Percentiles rank a stretch among this genome's conserved stretches.
phyloP scores from a whole-genome alignment of 805 yeast genomes.

The Kodamaea kakaduensis region DNA sequence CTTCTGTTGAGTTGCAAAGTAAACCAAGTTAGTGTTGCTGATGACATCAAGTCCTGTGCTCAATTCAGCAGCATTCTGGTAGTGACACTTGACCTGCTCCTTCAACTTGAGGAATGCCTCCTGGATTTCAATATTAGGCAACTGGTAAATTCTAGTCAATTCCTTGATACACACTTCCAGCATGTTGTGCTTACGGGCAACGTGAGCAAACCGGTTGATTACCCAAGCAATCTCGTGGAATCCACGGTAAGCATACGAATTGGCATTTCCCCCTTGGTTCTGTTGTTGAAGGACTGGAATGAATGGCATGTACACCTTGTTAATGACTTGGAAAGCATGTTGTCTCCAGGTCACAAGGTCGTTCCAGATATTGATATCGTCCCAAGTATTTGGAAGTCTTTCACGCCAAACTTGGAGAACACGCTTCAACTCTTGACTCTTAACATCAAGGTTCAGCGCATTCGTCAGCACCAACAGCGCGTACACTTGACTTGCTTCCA shows the following conservation, averaged over 20 bases:
- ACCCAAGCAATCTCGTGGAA: conserved; percentile 99
- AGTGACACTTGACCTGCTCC: conserved; percentile 97
- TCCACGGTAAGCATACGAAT: conserved; percentile 94
- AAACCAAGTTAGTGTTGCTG: conserved; percentile 91
- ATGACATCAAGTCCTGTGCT: conserved; percentile 96
- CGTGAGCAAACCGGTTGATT: conserved; percentile 95
- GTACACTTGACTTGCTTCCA: conserved; percentile 95
- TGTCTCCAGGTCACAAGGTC: conserved; percentile 98
- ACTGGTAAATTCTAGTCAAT: conserved; percentile 85
- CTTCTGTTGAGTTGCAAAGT: conserved; percentile 95
- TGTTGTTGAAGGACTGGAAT: conserved; percentile 78
- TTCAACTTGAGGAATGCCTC: conserved; percentile 94
- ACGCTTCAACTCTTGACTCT: conserved; percentile 90
- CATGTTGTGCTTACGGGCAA: conserved; percentile 94
- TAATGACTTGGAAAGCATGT: conserved; percentile 94
- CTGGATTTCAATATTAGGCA: conserved; percentile 97
- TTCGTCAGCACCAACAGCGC: conserved; percentile 83
- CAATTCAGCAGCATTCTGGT: conserved; percentile 84
- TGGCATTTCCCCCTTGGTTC: conserved; percentile 63
- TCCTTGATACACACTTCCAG: conserved; percentile 94
- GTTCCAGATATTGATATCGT: conserved; percentile 96
- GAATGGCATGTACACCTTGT: conserved; percentile 89
- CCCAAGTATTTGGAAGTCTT: conserved; percentile 94
- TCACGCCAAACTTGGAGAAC: conserved; percentile 98
- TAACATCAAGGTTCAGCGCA: conserved; percentile 85